Percentiles rank a stretch among this genome's conserved stretches.
phyloP scores from a whole-genome alignment of 331 rosid species.

The Telfairia occidentalis region DNA sequence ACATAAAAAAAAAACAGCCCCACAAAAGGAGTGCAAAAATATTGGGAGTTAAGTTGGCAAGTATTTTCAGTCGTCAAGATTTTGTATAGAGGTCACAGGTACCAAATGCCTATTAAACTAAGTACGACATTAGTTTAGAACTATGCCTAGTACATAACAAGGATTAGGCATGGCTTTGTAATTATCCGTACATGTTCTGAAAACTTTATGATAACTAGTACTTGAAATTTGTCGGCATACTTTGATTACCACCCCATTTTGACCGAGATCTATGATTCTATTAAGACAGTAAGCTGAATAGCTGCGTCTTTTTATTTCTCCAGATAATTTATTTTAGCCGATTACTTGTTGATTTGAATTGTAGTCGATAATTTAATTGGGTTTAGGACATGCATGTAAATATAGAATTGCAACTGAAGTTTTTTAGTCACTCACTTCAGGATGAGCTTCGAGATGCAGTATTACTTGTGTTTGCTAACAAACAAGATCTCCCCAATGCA shows the following conservation, averaged over 20 bases:
- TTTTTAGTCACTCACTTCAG: slow-evolving; percentile 17
- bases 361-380: background rate
- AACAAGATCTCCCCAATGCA: slow-evolving; percentile 68
- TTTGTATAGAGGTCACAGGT: background rate
- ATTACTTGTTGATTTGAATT: background rate
- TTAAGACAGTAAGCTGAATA: background rate
- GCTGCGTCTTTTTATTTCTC: background rate
- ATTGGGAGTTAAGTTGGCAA: background rate
- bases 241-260: background rate
- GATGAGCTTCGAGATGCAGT: slow-evolving; percentile 60
- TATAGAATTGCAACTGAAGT: background rate
- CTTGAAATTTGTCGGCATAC: background rate
- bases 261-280: background rate
- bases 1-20: too few species aligned
- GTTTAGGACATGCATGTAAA: background rate
- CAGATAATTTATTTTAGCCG: background rate
- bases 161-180: background rate
- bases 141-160: background rate
- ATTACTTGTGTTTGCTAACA: slow-evolving; percentile 63
- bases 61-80: background rate
- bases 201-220: background rate
- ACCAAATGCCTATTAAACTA: background rate
- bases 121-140: background rate
- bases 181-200: background rate
- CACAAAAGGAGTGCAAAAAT: too few species aligned